These are phyloP conservation scores for Capsicum pubescens DNA, from an alignment of 257 asterid genomes.

Conservation along the genomic window DNA sequence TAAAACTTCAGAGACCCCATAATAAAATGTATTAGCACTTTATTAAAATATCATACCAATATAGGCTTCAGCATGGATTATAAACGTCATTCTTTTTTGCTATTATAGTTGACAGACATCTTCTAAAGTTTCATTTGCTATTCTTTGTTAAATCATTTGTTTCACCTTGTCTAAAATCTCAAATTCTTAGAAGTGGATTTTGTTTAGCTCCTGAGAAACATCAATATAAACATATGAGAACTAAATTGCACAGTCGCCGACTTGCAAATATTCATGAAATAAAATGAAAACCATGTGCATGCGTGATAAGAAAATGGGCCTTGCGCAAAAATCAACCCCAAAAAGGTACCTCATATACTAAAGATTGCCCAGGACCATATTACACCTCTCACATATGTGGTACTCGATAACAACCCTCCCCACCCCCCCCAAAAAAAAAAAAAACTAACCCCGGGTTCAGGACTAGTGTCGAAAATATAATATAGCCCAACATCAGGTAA, in stretches of 20 bases:
- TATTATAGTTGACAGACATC: constrained; percentile 8
- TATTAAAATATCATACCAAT: not conserved
- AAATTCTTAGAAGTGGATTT: constrained; percentile 10
- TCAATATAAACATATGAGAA: not conserved
- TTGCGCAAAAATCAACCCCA: not conserved
- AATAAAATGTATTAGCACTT: constrained; percentile 8
- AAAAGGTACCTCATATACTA: not conserved
- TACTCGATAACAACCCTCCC: not conserved
- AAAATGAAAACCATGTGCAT: not conserved
- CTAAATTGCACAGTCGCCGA: not conserved
- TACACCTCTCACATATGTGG: constrained; percentile 1
- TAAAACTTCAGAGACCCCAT: not conserved
- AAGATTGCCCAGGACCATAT: not conserved
- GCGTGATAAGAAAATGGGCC: constrained; percentile 2
- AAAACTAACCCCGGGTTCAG: not conserved
- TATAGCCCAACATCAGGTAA: not conserved
- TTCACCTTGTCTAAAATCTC: not conserved
- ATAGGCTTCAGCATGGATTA: not conserved
- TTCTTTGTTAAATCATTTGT: not conserved
- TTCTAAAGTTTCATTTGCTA: not conserved
- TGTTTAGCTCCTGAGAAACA: constrained; percentile 1
- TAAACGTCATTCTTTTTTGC: not conserved
- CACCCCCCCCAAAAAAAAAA: no score
- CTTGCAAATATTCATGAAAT: constrained; percentile 1
- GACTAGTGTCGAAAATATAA: not conserved